Conservation (phyloP, 345 rosid genomes). For the Corymbia maculata region DNA sequence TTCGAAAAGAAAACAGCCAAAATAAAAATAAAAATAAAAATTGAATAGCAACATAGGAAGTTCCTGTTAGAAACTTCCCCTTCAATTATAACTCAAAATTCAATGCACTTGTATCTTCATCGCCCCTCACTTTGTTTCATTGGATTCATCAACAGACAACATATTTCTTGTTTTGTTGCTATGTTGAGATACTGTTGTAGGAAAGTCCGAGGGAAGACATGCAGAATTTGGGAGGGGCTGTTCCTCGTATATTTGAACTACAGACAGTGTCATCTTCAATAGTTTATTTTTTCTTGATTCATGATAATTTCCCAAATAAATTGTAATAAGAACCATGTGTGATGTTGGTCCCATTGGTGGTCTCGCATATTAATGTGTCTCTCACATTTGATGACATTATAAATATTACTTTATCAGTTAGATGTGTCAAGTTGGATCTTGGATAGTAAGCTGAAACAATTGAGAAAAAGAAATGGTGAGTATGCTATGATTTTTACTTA, state of each 20-base stretch:
- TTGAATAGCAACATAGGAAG: background rate
- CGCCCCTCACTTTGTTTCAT: constrained; percentile 6
- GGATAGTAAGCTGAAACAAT: background rate
- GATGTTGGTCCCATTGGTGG: background rate
- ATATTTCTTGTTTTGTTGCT: background rate
- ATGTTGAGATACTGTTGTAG: background rate
- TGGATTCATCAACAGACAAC: background rate
- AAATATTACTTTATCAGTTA: background rate
- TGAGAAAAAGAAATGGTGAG: background rate
- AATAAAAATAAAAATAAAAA: background rate
- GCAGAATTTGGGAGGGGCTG: constrained; percentile 2
- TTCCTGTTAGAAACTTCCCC: background rate
- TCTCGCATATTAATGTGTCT: background rate
- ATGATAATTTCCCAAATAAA: background rate
- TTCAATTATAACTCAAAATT: background rate
- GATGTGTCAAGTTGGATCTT: background rate
- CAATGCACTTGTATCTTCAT: background rate
- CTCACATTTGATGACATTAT: background rate
- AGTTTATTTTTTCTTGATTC: background rate
- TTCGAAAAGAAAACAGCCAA: background rate
- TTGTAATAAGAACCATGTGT: background rate
- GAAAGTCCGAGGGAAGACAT: constrained; percentile 11
- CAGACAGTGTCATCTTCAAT: background rate
- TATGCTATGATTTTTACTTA: background rate
- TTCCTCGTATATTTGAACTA: background rate